Evolutionary conservation across 176 grass and related monocot species (phyloP), one percentile per base, ranked within the genome.

Genomic region (Leersia perrieri): DNA sequence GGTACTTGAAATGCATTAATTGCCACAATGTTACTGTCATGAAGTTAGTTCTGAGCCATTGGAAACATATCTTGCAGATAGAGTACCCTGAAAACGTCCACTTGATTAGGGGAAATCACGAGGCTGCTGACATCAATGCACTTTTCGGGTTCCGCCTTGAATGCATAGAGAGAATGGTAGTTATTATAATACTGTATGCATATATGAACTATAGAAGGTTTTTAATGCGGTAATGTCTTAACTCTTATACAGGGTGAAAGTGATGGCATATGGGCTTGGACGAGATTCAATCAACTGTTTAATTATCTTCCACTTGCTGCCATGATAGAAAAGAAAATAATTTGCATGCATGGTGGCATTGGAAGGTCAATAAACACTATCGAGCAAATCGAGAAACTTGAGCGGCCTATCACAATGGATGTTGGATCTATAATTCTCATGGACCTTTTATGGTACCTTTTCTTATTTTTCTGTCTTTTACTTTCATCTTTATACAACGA

Each of bases 251-350:
- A 98, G 96, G 96, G 96, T 80, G 96, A 98, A 87, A 95, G 73
- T 91, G 92, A 98, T 22, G 96, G 96, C 45, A 93, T 98, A 87
- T 98, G 96, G 95, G 90, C 96, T 29, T 98, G 96, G 92, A 93
- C 90, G 66, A 88, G 92, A 80, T 98, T 98, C 78, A 98, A 98
- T 83, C 96, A 98, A 75, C 79, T 98, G 10, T 98, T 98, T 81
- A 98, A 98, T 80, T 95, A 84, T 87, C 92, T 98, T 45, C 96
- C 96, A n/a, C 86, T 98, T 73, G 92, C 92, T 75, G 96, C 96
- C 73, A 89, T 95, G 84, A 98, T 98, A 89, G 96, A 98, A 75
- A 98, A 98, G 86, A 98, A 95, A 87, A 98, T 98, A 66, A 98
- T 98, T 70, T 98, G 96, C 76, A 98, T 98, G 96, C 96, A 98